Evolutionary conservation across 306 rosid species (phyloP), one percentile per base, ranked within the genome.

Genomic region (Herpetospermum pedunculosum): DNA sequence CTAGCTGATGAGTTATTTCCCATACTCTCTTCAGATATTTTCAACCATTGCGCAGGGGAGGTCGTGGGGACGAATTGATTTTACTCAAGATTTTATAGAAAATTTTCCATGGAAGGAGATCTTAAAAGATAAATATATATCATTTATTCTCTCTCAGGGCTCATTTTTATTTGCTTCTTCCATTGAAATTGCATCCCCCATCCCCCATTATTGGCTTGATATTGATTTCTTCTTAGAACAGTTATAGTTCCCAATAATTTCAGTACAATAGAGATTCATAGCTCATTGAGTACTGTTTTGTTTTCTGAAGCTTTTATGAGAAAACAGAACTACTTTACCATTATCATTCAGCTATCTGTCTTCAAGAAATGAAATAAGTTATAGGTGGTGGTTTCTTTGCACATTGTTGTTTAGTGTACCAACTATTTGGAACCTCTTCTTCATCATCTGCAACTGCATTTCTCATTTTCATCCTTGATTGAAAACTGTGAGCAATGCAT

Each of bases 201-300:
- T 12, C 38, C 38, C 38, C 12, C 4, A 65, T 79, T 76, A 77
- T 85, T 85, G 86, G 87, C 87, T 79, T 74, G 86, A 82, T 76
- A 82, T 75, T 84, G 86, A 81, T 81, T 70, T 87, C 82, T 48
- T 84, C 85, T 88, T 88, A 88, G 92, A 86, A 80, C 83, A 86
- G 82, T 77, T 83, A 85, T 83, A 87, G 88, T 70, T 81, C 50
- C 82, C 80, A 87, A 89, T 92, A 92, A 92, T 81, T 78, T 83
- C 74, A 85, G 84, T 84, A 84, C 86, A 85, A 84, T 79, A 81
- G 84, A 62, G 7, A 80, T 83, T 70, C 77, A 79, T 85, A 89
- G 91, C 78, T 79, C 73, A 82, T 79, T 72, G 4, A 52, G 49
- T 70, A 77, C 78, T 80, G 83, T 75, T 76, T 84, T 80, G 83